A percentile compares a stretch with the other conserved stretches of the same genome.
phyloP scores from a whole-genome alignment of 495 filamentous ascomycete species.

The Cryomyces antarcticus region DNA sequence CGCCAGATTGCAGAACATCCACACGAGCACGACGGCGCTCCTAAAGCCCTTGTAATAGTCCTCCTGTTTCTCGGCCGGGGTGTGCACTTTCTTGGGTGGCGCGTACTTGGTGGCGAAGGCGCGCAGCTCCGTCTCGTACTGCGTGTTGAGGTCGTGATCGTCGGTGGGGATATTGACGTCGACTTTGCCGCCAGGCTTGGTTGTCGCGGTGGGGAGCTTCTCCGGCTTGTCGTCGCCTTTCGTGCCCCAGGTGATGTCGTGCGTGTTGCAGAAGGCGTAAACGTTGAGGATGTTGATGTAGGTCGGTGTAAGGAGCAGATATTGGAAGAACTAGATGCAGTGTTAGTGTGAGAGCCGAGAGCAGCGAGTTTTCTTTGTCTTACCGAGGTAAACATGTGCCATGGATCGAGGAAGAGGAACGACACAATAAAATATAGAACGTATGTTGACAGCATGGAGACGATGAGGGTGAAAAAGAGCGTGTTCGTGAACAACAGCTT shows the following conservation, averaged over 20 bases:
- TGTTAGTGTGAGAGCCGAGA: not conserved
- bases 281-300: conserved; percentile 96
- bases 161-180: conserved; percentile 85
- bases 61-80: conserved; percentile 65
- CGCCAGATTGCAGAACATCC: conserved; percentile 93
- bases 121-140: conserved; percentile 71
- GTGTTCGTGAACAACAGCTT: conserved; percentile 61
- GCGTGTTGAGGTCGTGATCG: conserved; percentile 67
- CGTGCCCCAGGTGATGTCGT: conserved; percentile 94
- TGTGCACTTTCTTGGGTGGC: conserved; percentile 37
- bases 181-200: conserved; percentile 82
- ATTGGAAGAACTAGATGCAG: conserved; percentile 56
- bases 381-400: conserved; percentile 86
- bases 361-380: not conserved
- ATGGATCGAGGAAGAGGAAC: conserved; percentile 92
- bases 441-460: conserved; percentile 82
- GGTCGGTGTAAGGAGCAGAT: conserved; percentile 81
- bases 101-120: conserved; percentile 51
- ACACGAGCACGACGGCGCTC: conserved; percentile 73
- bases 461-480: conserved; percentile 82
- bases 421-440: conserved; percentile 83
- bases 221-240: conserved; percentile 84
- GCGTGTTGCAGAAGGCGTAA: conserved; percentile 95
- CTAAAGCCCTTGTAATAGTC: conserved; percentile 97
- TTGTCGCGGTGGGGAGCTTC: conserved; percentile 57